Base-by-base conservation (phyloP, 2,329 filamentous ascomycete genomes). In the Aurifilum marmelostoma region DNA sequence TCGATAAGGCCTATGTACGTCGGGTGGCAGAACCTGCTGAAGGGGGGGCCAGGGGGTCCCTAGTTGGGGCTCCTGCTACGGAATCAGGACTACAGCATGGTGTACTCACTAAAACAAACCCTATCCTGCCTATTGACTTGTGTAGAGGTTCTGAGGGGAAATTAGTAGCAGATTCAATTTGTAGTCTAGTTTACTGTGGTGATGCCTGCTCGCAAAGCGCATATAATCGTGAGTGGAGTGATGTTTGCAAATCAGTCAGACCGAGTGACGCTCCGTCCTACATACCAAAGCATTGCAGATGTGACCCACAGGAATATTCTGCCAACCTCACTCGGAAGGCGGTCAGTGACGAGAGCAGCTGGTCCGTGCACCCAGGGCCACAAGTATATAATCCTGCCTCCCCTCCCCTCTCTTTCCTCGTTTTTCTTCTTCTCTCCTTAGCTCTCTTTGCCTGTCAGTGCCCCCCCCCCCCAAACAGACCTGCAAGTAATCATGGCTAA, bases 361-460 rank as follows among this genome's bases (percentile, higher is more conserved):
- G 65, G 56, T 6, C 56, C 32, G 58, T 66, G 64, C 64, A 27
- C n/a, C 18, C 24, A 7, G 3, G 27, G n/a, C 29, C 18, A 24
- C 29, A 41, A n/a, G 24, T 60, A 60, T 67, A 67, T 61, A 62
- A 47, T 32, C 18, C 16, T 21, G 32, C 27, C 14, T 52, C 6
- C 41, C 18, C 24, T 58, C 59, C 24, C 52, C 21, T 21, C 18
- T n/a, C 14, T n/a, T 59, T 68, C 39, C 52, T 8, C 14, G 2
- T 1, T 82, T 80, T 81, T 82, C 82, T 80, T 82, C 68, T 83
- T 84, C 83, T 82, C 80, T 80, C 79, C 75, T 78, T 71, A 81
- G 79, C 79, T 80, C 79, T 80, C 80, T 82, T 82, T 81, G 79
- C 67, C 67, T 63, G 29, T 68, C 41, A 39, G 65, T 67, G 24